Evolutionary conservation across 805 yeast genomes (phyloP), one percentile per base, ranked within the genome.

Genomic region (Brettanomyces sp.): DNA sequence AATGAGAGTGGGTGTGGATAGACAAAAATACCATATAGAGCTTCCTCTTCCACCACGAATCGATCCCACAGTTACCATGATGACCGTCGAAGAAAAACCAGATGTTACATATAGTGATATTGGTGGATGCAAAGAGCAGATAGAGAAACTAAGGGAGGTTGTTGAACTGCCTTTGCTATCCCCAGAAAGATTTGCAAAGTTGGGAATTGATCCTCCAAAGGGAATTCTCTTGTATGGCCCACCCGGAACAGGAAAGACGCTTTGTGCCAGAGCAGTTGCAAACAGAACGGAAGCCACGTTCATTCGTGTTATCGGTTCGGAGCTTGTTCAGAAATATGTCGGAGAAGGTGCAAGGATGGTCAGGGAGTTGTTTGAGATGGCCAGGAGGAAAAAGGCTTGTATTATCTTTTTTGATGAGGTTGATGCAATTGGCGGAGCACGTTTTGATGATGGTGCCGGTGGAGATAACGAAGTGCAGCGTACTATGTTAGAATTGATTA

Each of bases 321-420:
- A 93, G 67, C 76, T 93, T 63, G 99, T 93, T 30, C 99, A 93
- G 66, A 93, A 93, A 65, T 93, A 93, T 64, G 98, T 93, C 44
- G 99, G 99, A 63, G 99, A 93, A 70, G 99, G 99, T 70, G 99
- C 99, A 4, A 80, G 99, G 63, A 93, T 93, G 99, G 98, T 93
- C 46, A 80, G 99, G 67, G 99, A 93, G 69, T 76, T 93, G 59
- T 93, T 93, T 59, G 99, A 93, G 65, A 90, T 93, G 98, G 99
- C 99, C 2, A 83, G 99, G 64, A 85, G 98, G 35, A 93, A 93
- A 68, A 90, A 91, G 62, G 98, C 99, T 2, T 91, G 98, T 68
- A 93, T 93, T 60, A 91, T 93, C 47, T 93, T 93, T 69, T 93
- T 93, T 60, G 99, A 93, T 68, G 99, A 93, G 72, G 83, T 93